Conservation (phyloP, 768 basidiomycete genomes). For the Gelatoporia subvermispora region DNA sequence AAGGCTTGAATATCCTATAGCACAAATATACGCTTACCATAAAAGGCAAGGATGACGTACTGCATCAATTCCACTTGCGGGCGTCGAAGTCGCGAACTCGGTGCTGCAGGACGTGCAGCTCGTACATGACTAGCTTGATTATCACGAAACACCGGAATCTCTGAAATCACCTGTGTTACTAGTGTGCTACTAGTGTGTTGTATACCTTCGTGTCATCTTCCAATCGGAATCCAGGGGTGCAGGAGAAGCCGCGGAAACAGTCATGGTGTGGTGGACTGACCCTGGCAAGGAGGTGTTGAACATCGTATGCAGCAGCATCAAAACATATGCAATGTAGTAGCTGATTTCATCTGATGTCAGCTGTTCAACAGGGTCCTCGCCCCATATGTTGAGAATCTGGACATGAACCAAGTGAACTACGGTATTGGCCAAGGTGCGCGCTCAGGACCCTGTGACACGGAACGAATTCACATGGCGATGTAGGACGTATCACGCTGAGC, state of each 20-base stretch:
- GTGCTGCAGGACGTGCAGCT: no score
- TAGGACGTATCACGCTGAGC: conserved; percentile 73
- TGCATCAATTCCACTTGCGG: no score
- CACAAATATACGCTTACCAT: no score
- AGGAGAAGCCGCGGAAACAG: not conserved
- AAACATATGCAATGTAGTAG: not conserved
- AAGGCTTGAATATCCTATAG: no score
- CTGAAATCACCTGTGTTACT: no score
- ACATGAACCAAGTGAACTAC: conserved; percentile 91
- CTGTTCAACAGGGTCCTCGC: conserved; percentile 89
- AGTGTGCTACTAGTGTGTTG: no score
- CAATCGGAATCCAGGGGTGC: not conserved
- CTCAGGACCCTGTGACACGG: not conserved
- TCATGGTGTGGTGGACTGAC: conserved; percentile 80
- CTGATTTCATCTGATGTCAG: conserved; percentile 28
- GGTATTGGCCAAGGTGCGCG: conserved; percentile 77
- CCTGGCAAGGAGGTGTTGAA: conserved; percentile 83
- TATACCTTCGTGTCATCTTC: no score
- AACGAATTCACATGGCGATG: conserved; percentile 5
- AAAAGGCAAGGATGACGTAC: no score
- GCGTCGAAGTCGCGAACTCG: no score
- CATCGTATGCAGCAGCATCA: conserved; percentile 45
- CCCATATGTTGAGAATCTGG: conserved; percentile 94
- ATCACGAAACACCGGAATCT: no score
- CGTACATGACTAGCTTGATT: no score